These are phyloP conservation scores for Rhytidiadelphus loreus DNA, from an alignment of 225 moss, liverwort and hornwort species.

Conservation along the genomic window DNA sequence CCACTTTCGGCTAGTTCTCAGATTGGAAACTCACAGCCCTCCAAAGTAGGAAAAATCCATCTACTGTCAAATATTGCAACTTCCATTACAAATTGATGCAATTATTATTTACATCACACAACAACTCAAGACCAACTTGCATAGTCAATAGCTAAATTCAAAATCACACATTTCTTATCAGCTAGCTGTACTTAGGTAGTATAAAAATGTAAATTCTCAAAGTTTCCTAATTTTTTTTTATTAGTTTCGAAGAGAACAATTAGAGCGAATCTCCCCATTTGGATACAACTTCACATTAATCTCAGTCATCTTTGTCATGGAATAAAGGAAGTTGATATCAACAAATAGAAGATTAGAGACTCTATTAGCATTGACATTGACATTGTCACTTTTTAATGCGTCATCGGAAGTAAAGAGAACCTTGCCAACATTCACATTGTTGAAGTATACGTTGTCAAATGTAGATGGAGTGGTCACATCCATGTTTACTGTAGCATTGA, in stretches of 20 bases:
- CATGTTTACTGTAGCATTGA: neutral
- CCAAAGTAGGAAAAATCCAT: no score
- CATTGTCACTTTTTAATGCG: neutral
- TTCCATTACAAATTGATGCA: neutral
- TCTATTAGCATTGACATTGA: rapidly evolving
- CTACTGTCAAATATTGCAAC: no score
- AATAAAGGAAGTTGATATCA: rapidly evolving
- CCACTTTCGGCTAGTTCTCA: no score
- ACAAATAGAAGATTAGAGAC: neutral
- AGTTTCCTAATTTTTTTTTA: neutral
- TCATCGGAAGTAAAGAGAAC: neutral
- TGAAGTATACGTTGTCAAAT: neutral
- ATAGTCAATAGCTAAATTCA: neutral
- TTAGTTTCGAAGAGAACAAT: neutral
- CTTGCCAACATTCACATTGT: neutral
- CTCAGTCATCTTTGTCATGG: neutral
- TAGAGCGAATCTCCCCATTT: neutral
- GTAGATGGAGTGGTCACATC: neutral
- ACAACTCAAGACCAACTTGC: neutral
- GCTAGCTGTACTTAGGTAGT: neutral
- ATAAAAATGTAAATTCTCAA: neutral
- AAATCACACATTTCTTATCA: neutral
- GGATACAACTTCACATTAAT: neutral
- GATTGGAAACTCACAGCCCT: no score
- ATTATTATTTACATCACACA: neutral